Conservation (phyloP, 2,329 filamentous ascomycete species). For the Dryadomyces quercus-mongolicae region DNA sequence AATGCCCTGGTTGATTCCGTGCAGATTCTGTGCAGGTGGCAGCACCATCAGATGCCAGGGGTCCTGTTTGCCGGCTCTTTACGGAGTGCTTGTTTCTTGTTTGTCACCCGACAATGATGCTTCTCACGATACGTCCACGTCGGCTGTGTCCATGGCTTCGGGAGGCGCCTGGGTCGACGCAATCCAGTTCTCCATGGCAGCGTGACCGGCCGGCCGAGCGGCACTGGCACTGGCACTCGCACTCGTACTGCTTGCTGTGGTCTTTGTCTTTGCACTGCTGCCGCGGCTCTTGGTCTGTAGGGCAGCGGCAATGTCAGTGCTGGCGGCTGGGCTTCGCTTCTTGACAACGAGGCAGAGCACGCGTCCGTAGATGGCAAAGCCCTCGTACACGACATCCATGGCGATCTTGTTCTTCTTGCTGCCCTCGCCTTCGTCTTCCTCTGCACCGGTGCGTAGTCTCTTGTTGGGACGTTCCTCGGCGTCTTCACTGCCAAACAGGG, state of each 20-base stretch:
- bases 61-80: too few relatives aligned
- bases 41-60: too few relatives aligned
- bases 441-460: conserved; percentile 20
- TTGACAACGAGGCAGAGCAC: conserved; percentile 84
- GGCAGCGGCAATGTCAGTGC: conserved; percentile 10
- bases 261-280: conserved; percentile 1
- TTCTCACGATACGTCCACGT: not conserved
- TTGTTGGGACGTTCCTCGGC: conserved; percentile 14
- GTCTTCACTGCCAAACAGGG: conserved; percentile 7
- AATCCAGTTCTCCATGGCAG: conserved; percentile 78
- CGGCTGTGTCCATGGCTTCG: conserved; percentile 3
- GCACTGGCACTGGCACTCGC: not conserved
- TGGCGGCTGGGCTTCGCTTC: conserved; percentile 41
- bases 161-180: conserved; percentile 58
- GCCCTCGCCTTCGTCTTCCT: conserved; percentile 16
- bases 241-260: too few relatives aligned
- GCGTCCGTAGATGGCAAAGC: conserved; percentile 89
- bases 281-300: conserved; percentile 11
- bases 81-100: not conserved
- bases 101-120: not conserved
- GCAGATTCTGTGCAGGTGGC: too few relatives aligned
- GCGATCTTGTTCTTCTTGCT: conserved; percentile 86
- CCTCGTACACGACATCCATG: conserved; percentile 81
- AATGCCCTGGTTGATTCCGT: too few relatives aligned
- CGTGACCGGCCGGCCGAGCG: conserved; percentile 39